Evolutionary conservation across 495 filamentous ascomycete species (phyloP), one percentile per base, ranked within the genome.

Genomic region (Penicillium coprophilum): DNA sequence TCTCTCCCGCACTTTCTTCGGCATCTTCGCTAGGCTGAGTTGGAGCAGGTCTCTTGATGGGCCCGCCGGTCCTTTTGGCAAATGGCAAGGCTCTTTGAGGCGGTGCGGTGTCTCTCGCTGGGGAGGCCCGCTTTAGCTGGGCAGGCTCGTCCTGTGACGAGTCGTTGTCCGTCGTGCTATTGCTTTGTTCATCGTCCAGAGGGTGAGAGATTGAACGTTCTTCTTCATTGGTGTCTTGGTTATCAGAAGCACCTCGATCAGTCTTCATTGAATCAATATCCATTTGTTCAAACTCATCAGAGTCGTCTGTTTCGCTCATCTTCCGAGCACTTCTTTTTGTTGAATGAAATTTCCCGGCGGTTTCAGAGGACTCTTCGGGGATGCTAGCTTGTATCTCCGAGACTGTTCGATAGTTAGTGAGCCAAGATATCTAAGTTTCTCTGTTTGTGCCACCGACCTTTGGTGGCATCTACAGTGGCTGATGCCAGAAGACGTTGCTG

Each of bases 401-500:
- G 7, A 71, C 74, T 77, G 40, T 15, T 15, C 10, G 28, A 43
- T 34, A 4, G 30, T 52, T 30, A 53, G 36, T 48, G 40, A 38
- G 31, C 36, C 52, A 36, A 20, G 19, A 20, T 32, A 8, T 30
- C n/a, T 8, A 32, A 23, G 44, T 40, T 48, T 17, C 24, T 27
- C 3, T 24, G 19, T 34, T 6, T 32, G n/a, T n/a, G 24, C 62
- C 21, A n/a, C 50, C 55, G 67, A 73, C 75, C 66, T 64, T 66
- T 77, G 1, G 70, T 63, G 0, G 77, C 69, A 64, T 88, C 82
- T 9, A 82, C 68, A 36, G 80, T 84, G 7, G 84, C 81, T n/a
- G 77, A 75, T 15, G 78, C 80, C 6, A 94, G 68, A 9, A 92
- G 61, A 19, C 86, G 80, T 58, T 91, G 86, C 66, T 94, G 89